phyloP scores from a whole-genome alignment of 106 monocot genomes.

The Dendrobium officinale region DNA sequence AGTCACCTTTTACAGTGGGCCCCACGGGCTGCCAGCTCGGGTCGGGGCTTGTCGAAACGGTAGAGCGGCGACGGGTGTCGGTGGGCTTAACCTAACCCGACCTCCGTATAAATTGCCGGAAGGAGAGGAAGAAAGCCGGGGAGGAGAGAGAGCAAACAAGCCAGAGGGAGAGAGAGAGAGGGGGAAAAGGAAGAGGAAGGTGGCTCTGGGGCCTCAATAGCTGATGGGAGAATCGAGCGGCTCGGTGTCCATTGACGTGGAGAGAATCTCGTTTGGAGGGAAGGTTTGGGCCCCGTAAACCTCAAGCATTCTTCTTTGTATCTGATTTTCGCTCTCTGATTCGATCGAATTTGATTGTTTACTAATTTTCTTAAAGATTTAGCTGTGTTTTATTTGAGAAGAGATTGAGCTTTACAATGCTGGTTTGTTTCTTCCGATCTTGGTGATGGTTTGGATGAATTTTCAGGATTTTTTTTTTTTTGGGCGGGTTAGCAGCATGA shows the following conservation, averaged over 20 bases:
- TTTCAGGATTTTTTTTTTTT: not conserved
- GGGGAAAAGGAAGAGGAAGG: not conserved
- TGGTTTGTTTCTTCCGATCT: constrained; percentile 1
- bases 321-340: not conserved
- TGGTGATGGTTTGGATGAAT: not conserved
- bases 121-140: not conserved
- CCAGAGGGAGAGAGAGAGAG: not conserved
- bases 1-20: not conserved
- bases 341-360: not conserved
- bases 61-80: not conserved
- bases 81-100: constrained; percentile 10
- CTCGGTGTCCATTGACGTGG: constrained; percentile 73
- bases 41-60: not conserved
- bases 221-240: constrained; percentile 55
- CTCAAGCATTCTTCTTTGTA: not conserved
- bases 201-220: not conserved
- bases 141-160: not conserved
- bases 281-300: constrained; percentile 33
- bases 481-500: not conserved
- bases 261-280: constrained; percentile 64
- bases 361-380: not conserved
- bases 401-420: not conserved
- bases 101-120: not conserved
- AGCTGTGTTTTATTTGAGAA: not conserved
- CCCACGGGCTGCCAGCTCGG: not conserved